Percentiles rank a stretch among this genome's conserved stretches.
phyloP scores from a whole-genome alignment of 2,329 filamentous ascomycete genomes.

The Colletotrichum cuscutae region DNA sequence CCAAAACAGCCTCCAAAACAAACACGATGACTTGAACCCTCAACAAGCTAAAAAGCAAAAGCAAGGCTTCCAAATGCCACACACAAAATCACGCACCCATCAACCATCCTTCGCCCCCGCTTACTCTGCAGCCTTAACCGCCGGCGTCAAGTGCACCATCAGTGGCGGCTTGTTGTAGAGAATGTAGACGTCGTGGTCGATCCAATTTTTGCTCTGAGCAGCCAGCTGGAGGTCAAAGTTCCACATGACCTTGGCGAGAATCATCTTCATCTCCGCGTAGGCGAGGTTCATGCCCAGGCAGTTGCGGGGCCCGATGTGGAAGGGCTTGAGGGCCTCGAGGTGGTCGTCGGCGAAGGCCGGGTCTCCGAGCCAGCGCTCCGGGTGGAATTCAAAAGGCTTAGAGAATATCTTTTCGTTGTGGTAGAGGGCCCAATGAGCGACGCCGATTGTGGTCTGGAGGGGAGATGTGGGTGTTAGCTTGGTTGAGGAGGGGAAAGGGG shows the following conservation, averaged over 20 bases:
- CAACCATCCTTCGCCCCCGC: neutral
- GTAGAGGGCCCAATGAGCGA: conserved; percentile 57
- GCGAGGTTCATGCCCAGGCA: conserved; percentile 33
- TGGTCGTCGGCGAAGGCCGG: conserved; percentile 22
- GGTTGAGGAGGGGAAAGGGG: neutral
- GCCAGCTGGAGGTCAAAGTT: conserved; percentile 26
- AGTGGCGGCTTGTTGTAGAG: conserved; percentile 24
- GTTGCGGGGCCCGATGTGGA: conserved; percentile 24
- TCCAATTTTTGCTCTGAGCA: conserved; percentile 11
- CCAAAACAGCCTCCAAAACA: neutral
- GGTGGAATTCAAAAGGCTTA: conserved; percentile 55
- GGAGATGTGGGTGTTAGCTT: neutral
- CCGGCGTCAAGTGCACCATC: conserved; percentile 27
- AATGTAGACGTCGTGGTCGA: conserved; percentile 7
- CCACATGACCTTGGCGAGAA: conserved; percentile 20
- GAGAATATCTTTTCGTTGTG: conserved; percentile 55
- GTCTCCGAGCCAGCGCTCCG: conserved; percentile 53
- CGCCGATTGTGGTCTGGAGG: conserved; percentile 51
- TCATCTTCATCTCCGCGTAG: conserved; percentile 31
- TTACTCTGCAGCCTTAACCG: neutral
- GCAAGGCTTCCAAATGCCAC: neutral
- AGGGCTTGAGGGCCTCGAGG: conserved; percentile 25
- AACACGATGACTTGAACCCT: rapidly evolving
- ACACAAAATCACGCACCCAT: neutral
- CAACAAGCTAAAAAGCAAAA: neutral